Percentiles rank a stretch among this genome's conserved stretches.
These are phyloP conservation scores for Hygrophorus russula DNA, from an alignment of 768 basidiomycete genomes.

Conservation along the genomic window DNA sequence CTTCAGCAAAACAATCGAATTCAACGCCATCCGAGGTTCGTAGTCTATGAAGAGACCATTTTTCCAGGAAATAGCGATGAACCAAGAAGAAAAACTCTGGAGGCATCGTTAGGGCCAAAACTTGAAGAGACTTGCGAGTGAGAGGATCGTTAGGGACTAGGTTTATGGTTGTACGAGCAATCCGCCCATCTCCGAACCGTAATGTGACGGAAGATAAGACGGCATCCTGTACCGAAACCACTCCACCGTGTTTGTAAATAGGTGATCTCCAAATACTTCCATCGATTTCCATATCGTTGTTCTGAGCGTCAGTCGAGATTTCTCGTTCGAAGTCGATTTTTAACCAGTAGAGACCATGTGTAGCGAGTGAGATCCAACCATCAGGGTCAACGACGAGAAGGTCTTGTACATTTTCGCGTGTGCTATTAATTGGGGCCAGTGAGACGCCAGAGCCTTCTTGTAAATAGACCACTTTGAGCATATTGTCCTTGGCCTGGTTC, in stretches of 20 bases:
- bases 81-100: slow-evolving; percentile 42
- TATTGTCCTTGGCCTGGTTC: slow-evolving; percentile 27
- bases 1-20: slow-evolving; percentile 43
- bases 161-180: slow-evolving; percentile 38
- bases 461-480: slow-evolving; percentile 28
- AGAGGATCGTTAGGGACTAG: slow-evolving; percentile 44
- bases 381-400: slow-evolving; percentile 53
- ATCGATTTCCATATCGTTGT: slow-evolving; percentile 16
- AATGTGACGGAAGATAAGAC: slow-evolving; percentile 42
- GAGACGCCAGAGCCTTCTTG: slow-evolving; percentile 33
- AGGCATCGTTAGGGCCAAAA: slow-evolving; percentile 53
- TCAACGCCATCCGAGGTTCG: slow-evolving; percentile 35
- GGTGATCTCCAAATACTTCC: slow-evolving; percentile 3
- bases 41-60: slow-evolving; percentile 41
- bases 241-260: slow-evolving; percentile 17
- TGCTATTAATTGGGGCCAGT: slow-evolving; percentile 47
- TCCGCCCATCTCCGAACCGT: slow-evolving; percentile 38
- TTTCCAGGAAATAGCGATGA: slow-evolving; percentile 42
- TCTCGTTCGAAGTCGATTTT: slow-evolving; percentile 21
- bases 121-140: slow-evolving; percentile 46
- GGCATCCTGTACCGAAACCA: slow-evolving; percentile 36
- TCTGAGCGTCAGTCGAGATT: slow-evolving; percentile 4
- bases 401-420: slow-evolving; percentile 56
- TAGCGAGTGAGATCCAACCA: slow-evolving; percentile 43
- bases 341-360: slow-evolving; percentile 42